Conservation (phyloP, 305 asterid genomes). For the Rubia peregrina region DNA sequence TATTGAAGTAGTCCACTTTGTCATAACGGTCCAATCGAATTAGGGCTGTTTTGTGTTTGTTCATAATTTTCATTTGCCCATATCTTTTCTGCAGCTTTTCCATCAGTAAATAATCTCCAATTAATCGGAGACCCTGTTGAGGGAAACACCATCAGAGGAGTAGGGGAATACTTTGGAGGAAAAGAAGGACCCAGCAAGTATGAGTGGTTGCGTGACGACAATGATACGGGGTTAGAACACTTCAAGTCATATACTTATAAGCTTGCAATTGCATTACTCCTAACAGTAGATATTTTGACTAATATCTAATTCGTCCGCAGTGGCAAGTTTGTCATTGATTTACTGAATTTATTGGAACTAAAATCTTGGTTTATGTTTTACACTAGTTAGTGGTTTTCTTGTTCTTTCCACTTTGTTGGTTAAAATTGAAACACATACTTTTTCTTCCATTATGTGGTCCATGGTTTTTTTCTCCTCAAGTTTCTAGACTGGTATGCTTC, state of each 20-base stretch:
- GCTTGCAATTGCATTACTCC: not conserved
- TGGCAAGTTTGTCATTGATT: not conserved
- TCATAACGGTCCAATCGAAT: not conserved
- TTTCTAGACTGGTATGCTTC: not conserved
- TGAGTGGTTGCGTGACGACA: conserved; percentile 86
- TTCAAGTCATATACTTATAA: conserved; percentile 11
- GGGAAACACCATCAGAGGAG: conserved; percentile 67
- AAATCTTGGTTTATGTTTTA: not conserved
- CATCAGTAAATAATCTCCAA: conserved; percentile 74
- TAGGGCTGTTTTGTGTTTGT: not conserved
- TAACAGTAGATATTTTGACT: not conserved
- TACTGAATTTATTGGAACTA: not conserved
- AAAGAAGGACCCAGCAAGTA: conserved; percentile 98
- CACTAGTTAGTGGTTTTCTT: not conserved
- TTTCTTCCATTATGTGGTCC: not conserved
- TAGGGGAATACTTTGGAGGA: conserved; percentile 93
- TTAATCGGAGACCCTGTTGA: conserved; percentile 79
- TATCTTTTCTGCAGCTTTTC: conserved; percentile 65
- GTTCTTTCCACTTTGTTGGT: not conserved
- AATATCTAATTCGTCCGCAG: not conserved
- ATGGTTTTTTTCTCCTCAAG: not conserved
- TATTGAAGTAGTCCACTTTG: not conserved
- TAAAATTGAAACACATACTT: not conserved
- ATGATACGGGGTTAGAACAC: conserved; percentile 62
- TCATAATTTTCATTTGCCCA: conserved; percentile 1